Percentiles rank a stretch among this genome's conserved stretches.
These are phyloP conservation scores for Chrysoporthe deuterocubensis DNA, from an alignment of 2,329 filamentous ascomycete species.

Conservation along the genomic window DNA sequence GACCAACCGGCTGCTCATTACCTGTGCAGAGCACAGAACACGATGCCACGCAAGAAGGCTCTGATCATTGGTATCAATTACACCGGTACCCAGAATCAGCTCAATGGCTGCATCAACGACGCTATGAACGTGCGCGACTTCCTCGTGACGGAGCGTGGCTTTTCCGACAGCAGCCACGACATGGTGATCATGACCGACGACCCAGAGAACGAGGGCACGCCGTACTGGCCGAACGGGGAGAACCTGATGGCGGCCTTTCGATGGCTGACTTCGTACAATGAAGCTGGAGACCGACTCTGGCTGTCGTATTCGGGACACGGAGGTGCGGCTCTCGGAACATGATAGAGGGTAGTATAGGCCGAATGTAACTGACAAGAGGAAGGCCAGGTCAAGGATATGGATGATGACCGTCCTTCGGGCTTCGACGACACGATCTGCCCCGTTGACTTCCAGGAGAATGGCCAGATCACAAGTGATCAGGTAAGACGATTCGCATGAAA, in stretches of 20 bases:
- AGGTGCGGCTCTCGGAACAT: conserved; percentile 35
- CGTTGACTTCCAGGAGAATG: conserved; percentile 54
- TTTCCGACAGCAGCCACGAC: conserved; percentile 37
- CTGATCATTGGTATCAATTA: conserved; percentile 61
- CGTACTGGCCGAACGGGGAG: conserved; percentile 39
- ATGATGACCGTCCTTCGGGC: conserved; percentile 44
- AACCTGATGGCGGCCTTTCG: conserved; percentile 55
- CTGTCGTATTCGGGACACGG: conserved; percentile 65
- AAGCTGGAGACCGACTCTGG: conserved; percentile 56
- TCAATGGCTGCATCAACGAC: conserved; percentile 58
- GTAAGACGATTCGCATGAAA: conserved; percentile 29
- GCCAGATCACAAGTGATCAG: conserved; percentile 56
- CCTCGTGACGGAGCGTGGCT: conserved; percentile 43
- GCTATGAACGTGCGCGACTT: conserved; percentile 42
- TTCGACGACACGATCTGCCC: conserved; percentile 58
- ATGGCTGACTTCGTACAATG: conserved; percentile 56
- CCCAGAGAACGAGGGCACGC: conserved; percentile 38
- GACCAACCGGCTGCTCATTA: neutral
- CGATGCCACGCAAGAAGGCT: conserved; percentile 40
- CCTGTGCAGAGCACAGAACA: neutral
- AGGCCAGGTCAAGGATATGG: conserved; percentile 50
- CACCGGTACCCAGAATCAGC: conserved; percentile 58
- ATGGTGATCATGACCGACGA: conserved; percentile 44
- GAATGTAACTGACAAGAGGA: conserved; percentile 16
- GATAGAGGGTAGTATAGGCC: neutral